Percentiles rank a stretch among this genome's conserved stretches.
Conservation (phyloP, 139 green algal genomes). For the Desmodesmus armatus region DNA sequence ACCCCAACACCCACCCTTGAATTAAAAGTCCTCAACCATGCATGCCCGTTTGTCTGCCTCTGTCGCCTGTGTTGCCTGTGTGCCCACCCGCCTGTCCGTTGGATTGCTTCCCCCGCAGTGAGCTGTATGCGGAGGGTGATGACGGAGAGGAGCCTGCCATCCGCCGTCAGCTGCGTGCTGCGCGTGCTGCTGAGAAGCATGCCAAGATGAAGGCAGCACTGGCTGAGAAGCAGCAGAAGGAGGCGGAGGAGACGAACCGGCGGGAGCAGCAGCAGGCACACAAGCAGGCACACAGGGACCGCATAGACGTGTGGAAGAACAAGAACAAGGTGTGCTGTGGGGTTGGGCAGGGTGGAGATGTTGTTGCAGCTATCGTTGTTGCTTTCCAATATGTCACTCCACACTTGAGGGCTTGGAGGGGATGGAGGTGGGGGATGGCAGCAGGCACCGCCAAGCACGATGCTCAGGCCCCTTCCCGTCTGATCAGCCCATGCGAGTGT, state of each 20-base stretch:
- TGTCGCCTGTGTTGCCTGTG: too few relatives aligned
- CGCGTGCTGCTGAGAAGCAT: conserved; percentile 60
- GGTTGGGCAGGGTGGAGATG: background rate
- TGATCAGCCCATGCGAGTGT: too few relatives aligned
- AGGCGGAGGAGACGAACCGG: conserved; percentile 62
- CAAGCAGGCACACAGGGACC: conserved; percentile 64
- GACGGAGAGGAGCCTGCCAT: conserved; percentile 53
- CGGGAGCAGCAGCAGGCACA: conserved; percentile 71
- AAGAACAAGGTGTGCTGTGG: conserved; percentile 67
- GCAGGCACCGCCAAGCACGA: too few relatives aligned
- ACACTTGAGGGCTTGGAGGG: background rate
- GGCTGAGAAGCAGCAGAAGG: conserved; percentile 63
- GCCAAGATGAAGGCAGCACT: conserved; percentile 68
- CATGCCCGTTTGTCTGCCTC: too few relatives aligned
- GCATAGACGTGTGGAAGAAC: conserved; percentile 82
- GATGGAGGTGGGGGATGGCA: too few relatives aligned
- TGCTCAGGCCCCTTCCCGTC: too few relatives aligned
- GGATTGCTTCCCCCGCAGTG: too few relatives aligned
- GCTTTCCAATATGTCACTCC: background rate
- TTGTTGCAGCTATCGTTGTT: too few relatives aligned
- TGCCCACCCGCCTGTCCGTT: too few relatives aligned
- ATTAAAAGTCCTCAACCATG: too few relatives aligned
- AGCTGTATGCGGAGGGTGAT: conserved; percentile 41
- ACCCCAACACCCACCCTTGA: too few relatives aligned
- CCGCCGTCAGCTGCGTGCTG: conserved; percentile 34